Evolutionary conservation across 345 rosid species (phyloP), one percentile per base, ranked within the genome.

Genomic region (Noccaea bulbosa): DNA sequence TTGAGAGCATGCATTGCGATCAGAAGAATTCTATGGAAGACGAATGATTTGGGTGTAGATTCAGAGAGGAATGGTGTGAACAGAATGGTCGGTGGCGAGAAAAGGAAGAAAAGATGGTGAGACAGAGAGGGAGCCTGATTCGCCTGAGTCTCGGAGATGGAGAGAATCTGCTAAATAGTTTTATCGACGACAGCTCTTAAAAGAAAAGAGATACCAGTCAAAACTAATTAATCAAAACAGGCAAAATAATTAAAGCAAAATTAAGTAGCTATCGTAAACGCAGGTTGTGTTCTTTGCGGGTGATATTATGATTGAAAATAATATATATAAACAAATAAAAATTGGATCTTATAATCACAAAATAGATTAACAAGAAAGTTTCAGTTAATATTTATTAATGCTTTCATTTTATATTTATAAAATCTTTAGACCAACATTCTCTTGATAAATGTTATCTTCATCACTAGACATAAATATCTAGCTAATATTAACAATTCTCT

Each of bases 1-100:
- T 83, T 91, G 51, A 88, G 81, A 41, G 89, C 11, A 57, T 81
- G 60, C 98, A 93, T 90, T 33, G 61, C 45, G 73, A 77, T 65
- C 65, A 56, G 24, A 65, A 16, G 10, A 48, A 48, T 41, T 14
- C 2, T 4, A 39, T 16, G 11, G 44, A 32, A 61, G 60, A 50
- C 1, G 27, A 3, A 24, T n/a, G 4, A 27, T 2, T 10, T 10
- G 3, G 8, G 6, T 43, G 4, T 5, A 39, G 53, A 70, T 71
- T 45, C 24, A 43, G 41, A 60, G 51, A 53, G 4, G 30, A 27
- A 27, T 27, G 30, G 30, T 27, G 30, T 27, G 30, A 27, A 27
- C 30, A 27, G 16, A 53, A 39, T 59, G 40, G 68, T 71, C 62
- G 68, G 67, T 70, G 68, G 27, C 38, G 5, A 11, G 10, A 30